A percentile compares a stretch with the other conserved stretches of the same genome.
Evolutionary conservation across 208 protist species (phyloP).

Genomic region (Spironucleus salmonicida): DNA sequence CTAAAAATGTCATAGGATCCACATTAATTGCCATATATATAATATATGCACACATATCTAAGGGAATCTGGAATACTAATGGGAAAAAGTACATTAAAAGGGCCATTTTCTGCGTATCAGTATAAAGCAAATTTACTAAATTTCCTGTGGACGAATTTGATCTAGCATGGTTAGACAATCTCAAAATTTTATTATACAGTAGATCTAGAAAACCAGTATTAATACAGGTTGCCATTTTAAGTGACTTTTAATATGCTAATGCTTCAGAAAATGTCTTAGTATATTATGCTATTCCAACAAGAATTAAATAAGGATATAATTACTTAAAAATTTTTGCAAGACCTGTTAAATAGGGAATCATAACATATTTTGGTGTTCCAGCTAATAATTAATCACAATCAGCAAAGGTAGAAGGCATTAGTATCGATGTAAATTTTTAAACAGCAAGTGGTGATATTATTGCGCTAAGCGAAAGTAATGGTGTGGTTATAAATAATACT

Average conservation of each 20-base stretch:
- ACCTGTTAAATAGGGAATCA: too few relatives aligned
- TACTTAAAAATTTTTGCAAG: slow-evolving; percentile 1
- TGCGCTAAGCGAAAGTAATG: too few relatives aligned
- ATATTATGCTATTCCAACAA: neutral
- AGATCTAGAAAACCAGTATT: neutral
- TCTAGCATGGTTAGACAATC: neutral
- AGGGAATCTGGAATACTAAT: slow-evolving; percentile 42
- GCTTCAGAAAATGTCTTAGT: neutral
- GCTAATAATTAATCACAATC: too few relatives aligned
- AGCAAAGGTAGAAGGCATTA: too few relatives aligned
- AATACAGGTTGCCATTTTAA: neutral
- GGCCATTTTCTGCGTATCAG: slow-evolving; percentile 35
- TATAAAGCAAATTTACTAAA: slow-evolving; percentile 52
- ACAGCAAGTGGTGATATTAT: too few relatives aligned
- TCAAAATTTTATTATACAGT: neutral
- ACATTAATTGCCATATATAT: slow-evolving; percentile 46
- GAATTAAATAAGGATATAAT: neutral
- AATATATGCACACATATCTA: slow-evolving; percentile 45
- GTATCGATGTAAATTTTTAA: too few relatives aligned
- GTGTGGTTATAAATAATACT: too few relatives aligned
- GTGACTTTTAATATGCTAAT: neutral
- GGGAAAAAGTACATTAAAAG: slow-evolving; percentile 36
- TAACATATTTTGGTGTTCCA: too few relatives aligned
- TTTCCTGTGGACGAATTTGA: slow-evolving; percentile 38
- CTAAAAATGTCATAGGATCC: slow-evolving; percentile 42